Conservation (phyloP, 2,329 filamentous ascomycete genomes). For the Cercospora citrullina region DNA sequence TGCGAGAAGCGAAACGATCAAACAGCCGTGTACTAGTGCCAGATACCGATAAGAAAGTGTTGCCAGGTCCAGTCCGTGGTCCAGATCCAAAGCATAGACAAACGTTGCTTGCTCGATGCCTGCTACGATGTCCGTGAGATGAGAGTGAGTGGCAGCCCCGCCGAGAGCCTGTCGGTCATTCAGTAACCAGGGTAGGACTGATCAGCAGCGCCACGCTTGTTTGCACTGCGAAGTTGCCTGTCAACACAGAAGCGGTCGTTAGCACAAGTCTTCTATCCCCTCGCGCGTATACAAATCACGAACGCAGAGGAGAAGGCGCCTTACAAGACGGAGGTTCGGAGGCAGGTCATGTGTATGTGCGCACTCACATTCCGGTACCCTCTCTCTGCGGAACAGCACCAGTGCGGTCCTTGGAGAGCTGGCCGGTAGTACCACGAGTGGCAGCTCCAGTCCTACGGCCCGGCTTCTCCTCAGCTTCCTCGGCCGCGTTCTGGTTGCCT, state of each 20-base stretch:
- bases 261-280: slow-evolving; percentile 57
- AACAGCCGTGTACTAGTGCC: slow-evolving; percentile 34
- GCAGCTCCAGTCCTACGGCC: slow-evolving; percentile 60
- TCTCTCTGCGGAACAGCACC: slow-evolving; percentile 76
- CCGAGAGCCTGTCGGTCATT: slow-evolving; percentile 40
- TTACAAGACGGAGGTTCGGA: slow-evolving; percentile 62
- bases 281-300: slow-evolving; percentile 67
- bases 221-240: slow-evolving; percentile 53
- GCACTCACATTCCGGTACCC: slow-evolving; percentile 96
- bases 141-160: slow-evolving; percentile 43
- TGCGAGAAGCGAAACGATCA: slow-evolving; percentile 33
- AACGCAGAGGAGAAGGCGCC: slow-evolving; percentile 83
- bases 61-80: slow-evolving; percentile 22
- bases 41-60: slow-evolving; percentile 37
- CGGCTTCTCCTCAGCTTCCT: slow-evolving; percentile 72
- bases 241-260: slow-evolving; percentile 41
- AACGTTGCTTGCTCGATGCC: slow-evolving; percentile 18
- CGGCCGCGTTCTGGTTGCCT: slow-evolving; percentile 58
- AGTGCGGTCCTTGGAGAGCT: slow-evolving; percentile 66
- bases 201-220: slow-evolving; percentile 52
- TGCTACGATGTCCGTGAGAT: slow-evolving; percentile 31
- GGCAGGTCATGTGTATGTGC: slow-evolving; percentile 52
- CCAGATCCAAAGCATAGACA: slow-evolving; percentile 27
- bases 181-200: slow-evolving; percentile 53
- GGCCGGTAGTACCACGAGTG: slow-evolving; percentile 60